These are phyloP conservation scores for Paraphoma chrysanthemicola DNA, from an alignment of 2,329 filamentous ascomycete genomes.

Conservation along the genomic window DNA sequence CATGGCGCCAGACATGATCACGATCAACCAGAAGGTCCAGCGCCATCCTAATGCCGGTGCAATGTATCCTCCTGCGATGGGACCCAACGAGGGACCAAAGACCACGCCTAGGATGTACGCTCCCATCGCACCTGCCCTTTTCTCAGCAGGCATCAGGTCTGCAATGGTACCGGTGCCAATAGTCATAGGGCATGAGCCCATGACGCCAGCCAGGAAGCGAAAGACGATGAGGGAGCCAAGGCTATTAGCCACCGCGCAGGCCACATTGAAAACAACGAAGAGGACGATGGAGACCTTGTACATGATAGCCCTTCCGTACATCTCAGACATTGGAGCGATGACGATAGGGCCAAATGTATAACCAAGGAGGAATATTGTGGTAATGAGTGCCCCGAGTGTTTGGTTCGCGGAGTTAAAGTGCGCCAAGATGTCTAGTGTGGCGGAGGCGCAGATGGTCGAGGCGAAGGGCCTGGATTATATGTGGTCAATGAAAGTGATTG, in stretches of 20 bases:
- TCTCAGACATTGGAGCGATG: slow-evolving; percentile 30
- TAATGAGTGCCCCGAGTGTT: slow-evolving; percentile 6
- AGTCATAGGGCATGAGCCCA: slow-evolving; percentile 21
- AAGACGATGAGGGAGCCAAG: slow-evolving; percentile 62
- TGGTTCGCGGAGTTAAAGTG: slow-evolving; percentile 12
- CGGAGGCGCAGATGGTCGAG: slow-evolving; percentile 9
- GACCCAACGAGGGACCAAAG: slow-evolving; percentile 24
- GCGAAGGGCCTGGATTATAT: slow-evolving; percentile 1
- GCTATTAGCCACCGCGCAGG: slow-evolving; percentile 64
- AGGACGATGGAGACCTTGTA: slow-evolving; percentile 61
- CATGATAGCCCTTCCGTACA: slow-evolving; percentile 27
- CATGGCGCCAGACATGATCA: slow-evolving; percentile 11
- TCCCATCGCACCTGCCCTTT: slow-evolving; percentile 26
- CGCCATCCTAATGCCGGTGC: slow-evolving; percentile 17
- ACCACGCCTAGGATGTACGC: slow-evolving; percentile 15
- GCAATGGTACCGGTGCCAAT: slow-evolving; percentile 32
- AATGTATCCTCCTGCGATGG: slow-evolving; percentile 19
- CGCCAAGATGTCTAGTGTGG: slow-evolving; percentile 3
- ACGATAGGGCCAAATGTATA: slow-evolving; percentile 21
- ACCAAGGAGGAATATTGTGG: slow-evolving; percentile 26
- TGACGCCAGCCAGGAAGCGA: slow-evolving; percentile 53
- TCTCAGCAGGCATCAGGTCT: slow-evolving; percentile 22
- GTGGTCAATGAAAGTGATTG: background rate
- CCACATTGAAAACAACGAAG: slow-evolving; percentile 67
- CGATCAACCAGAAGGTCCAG: slow-evolving; percentile 16